phyloP scores from a whole-genome alignment of 139 green algal genomes.

The Parachlorella kessleri region DNA sequence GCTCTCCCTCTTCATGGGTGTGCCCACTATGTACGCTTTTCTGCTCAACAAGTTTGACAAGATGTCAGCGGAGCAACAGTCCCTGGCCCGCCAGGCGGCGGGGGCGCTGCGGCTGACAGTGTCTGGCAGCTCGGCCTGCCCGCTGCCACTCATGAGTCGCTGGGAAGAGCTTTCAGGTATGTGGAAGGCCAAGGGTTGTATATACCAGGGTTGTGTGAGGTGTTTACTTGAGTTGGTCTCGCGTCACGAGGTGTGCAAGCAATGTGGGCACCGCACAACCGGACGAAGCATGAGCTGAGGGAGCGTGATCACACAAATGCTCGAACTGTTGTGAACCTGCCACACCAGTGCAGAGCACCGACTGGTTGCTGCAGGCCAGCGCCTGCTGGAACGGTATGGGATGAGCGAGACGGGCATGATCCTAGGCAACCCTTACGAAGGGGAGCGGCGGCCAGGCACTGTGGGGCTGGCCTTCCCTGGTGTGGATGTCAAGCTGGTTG shows the following conservation, averaged over 20 bases:
- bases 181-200: no score
- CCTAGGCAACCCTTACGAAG: constrained; percentile 83
- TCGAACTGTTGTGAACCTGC: no score
- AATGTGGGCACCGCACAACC: no score
- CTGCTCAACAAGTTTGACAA: constrained; percentile 74
- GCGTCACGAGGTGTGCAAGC: no score
- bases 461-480: constrained; percentile 89
- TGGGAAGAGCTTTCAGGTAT: constrained; percentile 64
- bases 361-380: constrained; percentile 52
- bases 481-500: constrained; percentile 56
- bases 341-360: no score
- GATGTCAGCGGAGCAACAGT: constrained; percentile 48
- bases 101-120: constrained; percentile 76
- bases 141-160: constrained; percentile 70
- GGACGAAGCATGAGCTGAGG: no score
- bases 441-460: constrained; percentile 65
- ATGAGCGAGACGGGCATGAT: constrained; percentile 99
- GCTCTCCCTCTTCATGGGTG: constrained; percentile 89
- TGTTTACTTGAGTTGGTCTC: no score
- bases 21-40: constrained; percentile 96
- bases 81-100: constrained; percentile 46
- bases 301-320: no score
- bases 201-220: no score
- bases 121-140: constrained; percentile 90
- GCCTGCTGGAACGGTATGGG: constrained; percentile 95